A percentile compares a stretch with the other conserved stretches of the same genome.
phyloP scores from a whole-genome alignment of 768 basidiomycete species.

The Termitomyces sp. region DNA sequence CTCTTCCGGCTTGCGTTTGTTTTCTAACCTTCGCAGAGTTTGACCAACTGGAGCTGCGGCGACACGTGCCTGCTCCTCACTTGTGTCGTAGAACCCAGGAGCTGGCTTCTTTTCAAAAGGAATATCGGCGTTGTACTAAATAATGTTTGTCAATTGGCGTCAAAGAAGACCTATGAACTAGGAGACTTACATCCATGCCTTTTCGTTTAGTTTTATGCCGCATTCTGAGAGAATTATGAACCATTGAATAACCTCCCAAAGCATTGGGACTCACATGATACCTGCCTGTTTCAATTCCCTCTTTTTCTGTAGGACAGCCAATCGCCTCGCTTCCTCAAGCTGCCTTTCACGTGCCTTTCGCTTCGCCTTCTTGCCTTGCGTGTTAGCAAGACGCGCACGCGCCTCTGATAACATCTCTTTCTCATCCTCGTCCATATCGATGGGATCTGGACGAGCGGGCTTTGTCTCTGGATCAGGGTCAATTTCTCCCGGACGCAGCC shows the following conservation, averaged over 20 bases:
- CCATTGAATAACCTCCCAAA: slow-evolving; percentile 3
- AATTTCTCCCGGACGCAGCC: slow-evolving; percentile 91
- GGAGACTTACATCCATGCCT: slow-evolving; percentile 85
- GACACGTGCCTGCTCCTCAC: slow-evolving; percentile 85
- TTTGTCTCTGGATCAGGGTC: slow-evolving; percentile 99
- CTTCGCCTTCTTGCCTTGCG: slow-evolving; percentile 99
- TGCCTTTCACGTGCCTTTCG: slow-evolving; percentile 97
- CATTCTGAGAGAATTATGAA: slow-evolving; percentile 55
- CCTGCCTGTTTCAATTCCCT: slow-evolving; percentile 97
- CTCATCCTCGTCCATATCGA: slow-evolving; percentile 99
- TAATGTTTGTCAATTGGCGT: slow-evolving; percentile 4
- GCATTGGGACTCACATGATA: slow-evolving; percentile 67
- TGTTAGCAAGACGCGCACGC: slow-evolving; percentile 95
- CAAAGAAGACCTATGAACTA: neutral
- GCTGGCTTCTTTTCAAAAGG: slow-evolving; percentile 98
- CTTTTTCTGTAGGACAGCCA: slow-evolving; percentile 97
- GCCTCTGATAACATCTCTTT: slow-evolving; percentile 99
- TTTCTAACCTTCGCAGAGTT: slow-evolving; percentile 85
- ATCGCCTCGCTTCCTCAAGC: slow-evolving; percentile 88
- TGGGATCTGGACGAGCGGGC: slow-evolving; percentile 96
- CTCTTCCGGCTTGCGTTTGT: slow-evolving; percentile 91
- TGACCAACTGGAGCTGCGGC: slow-evolving; percentile 90
- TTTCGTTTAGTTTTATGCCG: slow-evolving; percentile 92
- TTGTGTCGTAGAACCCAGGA: slow-evolving; percentile 94
- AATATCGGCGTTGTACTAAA: slow-evolving; percentile 94